phyloP scores from a whole-genome alignment of 495 filamentous ascomycete species.

The Aspergillus affinis region DNA sequence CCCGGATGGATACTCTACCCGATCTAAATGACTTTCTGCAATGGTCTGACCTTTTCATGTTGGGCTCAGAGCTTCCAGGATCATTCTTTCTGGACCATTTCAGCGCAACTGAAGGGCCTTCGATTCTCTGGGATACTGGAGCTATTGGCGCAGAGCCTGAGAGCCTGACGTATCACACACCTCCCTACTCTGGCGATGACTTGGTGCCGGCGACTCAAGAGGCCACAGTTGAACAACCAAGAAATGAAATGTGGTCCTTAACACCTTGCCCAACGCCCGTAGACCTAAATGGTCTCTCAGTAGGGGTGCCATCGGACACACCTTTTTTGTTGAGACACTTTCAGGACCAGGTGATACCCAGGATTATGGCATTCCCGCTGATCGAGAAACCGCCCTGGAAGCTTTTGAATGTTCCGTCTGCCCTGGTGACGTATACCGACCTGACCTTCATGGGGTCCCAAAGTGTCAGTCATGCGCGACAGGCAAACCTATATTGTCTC shows the following conservation, averaged over 20 bases:
- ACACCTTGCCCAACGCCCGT: conserved; percentile 15
- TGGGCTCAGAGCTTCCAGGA: conserved; percentile 27
- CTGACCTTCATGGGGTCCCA: conserved; percentile 32
- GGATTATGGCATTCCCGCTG: conserved; percentile 34
- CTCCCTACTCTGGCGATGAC: neutral
- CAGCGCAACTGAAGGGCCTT: neutral
- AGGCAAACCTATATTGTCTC: conserved; percentile 34
- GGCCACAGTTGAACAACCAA: neutral
- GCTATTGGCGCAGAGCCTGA: neutral
- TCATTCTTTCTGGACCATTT: conserved; percentile 3
- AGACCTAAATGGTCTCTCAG: conserved; percentile 6
- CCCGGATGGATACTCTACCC: conserved; percentile 23
- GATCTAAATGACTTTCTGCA: conserved; percentile 36
- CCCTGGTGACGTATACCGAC: conserved; percentile 32
- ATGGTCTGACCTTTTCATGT: conserved; percentile 35
- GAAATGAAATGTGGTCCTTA: neutral
- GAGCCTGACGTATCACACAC: neutral
- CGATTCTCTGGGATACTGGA: neutral
- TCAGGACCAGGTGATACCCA: conserved; percentile 32
- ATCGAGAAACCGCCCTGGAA: conserved; percentile 36
- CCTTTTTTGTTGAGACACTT: conserved; percentile 33
- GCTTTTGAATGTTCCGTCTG: conserved; percentile 32
- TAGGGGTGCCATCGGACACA: conserved; percentile 25
- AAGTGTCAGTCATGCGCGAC: conserved; percentile 29
- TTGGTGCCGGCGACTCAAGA: neutral